Conservation (phyloP, 129 eudicot species). For the Scalesia atractyloides region DNA sequence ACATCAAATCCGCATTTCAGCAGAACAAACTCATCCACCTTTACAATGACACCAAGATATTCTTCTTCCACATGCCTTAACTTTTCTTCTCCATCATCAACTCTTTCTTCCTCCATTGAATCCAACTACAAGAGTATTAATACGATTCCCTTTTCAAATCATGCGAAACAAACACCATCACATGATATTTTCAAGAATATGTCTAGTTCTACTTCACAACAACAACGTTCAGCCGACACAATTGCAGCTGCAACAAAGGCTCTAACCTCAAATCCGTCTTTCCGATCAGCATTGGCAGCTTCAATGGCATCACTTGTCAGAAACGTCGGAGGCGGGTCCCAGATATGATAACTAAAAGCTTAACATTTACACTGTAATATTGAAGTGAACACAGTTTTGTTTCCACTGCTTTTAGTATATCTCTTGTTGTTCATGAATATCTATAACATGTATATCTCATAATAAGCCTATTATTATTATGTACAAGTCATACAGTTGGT, state of each 20-base stretch:
- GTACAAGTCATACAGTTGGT: slow-evolving; percentile 8
- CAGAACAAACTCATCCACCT: slow-evolving; percentile 32
- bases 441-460: not conserved
- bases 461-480: slow-evolving; percentile 26
- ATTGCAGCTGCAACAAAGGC: slow-evolving; percentile 67
- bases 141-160: slow-evolving; percentile 27
- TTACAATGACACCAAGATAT: slow-evolving; percentile 26
- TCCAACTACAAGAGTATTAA: slow-evolving; percentile 33
- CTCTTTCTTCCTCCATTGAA: slow-evolving; percentile 42
- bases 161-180: slow-evolving; percentile 26
- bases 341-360: slow-evolving; percentile 12
- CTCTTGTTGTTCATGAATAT: slow-evolving; percentile 15
- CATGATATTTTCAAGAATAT: slow-evolving; percentile 18
- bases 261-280: slow-evolving; percentile 62
- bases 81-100: slow-evolving; percentile 45
- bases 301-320: slow-evolving; percentile 64
- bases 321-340: slow-evolving; percentile 33
- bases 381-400: slow-evolving; percentile 33
- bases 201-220: slow-evolving; percentile 17
- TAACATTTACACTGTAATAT: not conserved
- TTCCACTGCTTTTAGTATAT: slow-evolving; percentile 16
- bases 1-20: slow-evolving; percentile 37
- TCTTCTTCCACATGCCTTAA: slow-evolving; percentile 53
- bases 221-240: slow-evolving; percentile 36
- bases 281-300: slow-evolving; percentile 66